Conservation (phyloP, 2,329 filamentous ascomycete species). For the Chrysoporthe deuterocubensis region DNA sequence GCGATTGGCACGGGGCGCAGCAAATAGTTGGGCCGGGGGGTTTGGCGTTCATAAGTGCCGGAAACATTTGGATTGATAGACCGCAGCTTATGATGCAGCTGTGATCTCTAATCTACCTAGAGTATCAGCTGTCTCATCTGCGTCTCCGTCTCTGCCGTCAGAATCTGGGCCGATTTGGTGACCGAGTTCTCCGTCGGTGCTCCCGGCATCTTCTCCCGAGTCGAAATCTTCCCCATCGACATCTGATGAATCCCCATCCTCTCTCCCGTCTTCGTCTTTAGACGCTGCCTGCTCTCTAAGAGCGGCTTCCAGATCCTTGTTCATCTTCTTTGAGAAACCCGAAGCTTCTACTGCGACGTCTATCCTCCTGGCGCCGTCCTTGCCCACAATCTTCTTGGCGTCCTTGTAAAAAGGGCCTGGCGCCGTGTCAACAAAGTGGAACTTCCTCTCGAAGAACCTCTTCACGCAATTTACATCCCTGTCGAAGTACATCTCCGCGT, state of each 20-base stretch:
- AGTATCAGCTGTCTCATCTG: slow-evolving; percentile 27
- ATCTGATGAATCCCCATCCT: slow-evolving; percentile 41
- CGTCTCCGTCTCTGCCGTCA: background rate
- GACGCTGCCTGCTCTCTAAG: slow-evolving; percentile 75
- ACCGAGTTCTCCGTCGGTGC: slow-evolving; percentile 34
- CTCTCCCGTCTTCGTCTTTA: slow-evolving; percentile 44
- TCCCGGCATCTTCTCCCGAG: slow-evolving; percentile 37
- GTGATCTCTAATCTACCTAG: slow-evolving; percentile 28
- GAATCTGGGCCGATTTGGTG: slow-evolving; percentile 24
- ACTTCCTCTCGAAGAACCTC: slow-evolving; percentile 87
- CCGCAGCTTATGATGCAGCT: slow-evolving; percentile 19
- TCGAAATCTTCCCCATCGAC: slow-evolving; percentile 39
- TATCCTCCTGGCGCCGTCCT: slow-evolving; percentile 69
- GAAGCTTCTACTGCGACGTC: slow-evolving; percentile 91
- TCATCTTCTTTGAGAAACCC: slow-evolving; percentile 96
- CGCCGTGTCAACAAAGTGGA: slow-evolving; percentile 82
- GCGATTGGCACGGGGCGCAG: background rate
- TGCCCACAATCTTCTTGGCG: slow-evolving; percentile 73
- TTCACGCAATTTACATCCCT: slow-evolving; percentile 95
- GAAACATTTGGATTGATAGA: background rate
- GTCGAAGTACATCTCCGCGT: slow-evolving; percentile 97
- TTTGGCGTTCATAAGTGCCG: background rate
- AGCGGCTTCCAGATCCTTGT: slow-evolving; percentile 88
- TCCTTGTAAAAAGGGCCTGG: slow-evolving; percentile 86
- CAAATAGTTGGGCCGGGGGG: background rate